Percentiles rank a stretch among this genome's conserved stretches.
phyloP scores from a whole-genome alignment of 176 grass and related monocot species.

The Tillandsia leiboldiana region DNA sequence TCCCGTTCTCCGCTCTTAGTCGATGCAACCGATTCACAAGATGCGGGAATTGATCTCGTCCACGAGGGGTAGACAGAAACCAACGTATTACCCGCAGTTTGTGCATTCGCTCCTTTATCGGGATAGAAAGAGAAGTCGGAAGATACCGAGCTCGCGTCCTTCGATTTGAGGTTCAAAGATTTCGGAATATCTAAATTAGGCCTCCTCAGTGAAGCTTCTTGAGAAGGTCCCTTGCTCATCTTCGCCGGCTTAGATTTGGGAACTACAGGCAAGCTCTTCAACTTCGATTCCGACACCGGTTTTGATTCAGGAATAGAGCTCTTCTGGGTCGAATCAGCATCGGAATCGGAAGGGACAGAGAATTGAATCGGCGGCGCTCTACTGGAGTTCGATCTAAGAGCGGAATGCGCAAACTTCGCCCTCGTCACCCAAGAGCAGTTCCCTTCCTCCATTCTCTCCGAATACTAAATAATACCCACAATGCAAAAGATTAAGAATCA shows the following conservation, averaged over 20 bases:
- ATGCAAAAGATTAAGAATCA: not conserved
- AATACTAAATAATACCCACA: not conserved
- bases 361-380: constrained; percentile 36
- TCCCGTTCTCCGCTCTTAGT: not conserved
- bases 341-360: constrained; percentile 39
- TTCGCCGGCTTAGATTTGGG: not conserved
- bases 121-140: constrained; percentile 49
- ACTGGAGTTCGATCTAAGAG: constrained; percentile 41
- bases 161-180: not conserved
- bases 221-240: not conserved
- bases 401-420: constrained; percentile 62
- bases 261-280: not conserved
- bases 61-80: constrained; percentile 24
- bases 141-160: constrained; percentile 5
- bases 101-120: constrained; percentile 23
- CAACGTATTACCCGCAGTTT: constrained; percentile 31
- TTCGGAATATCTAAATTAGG: constrained; percentile 6
- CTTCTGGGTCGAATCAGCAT: constrained; percentile 27
- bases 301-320: constrained; percentile 21
- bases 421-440: constrained; percentile 74
- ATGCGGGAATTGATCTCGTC: constrained; percentile 5
- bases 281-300: not conserved
- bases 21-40: constrained; percentile 4
- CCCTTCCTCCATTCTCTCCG: constrained; percentile 47
- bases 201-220: not conserved